Evolutionary conservation across 148 eudicot genomes (phyloP).

Genomic region (Amaranthus palmeri): DNA sequence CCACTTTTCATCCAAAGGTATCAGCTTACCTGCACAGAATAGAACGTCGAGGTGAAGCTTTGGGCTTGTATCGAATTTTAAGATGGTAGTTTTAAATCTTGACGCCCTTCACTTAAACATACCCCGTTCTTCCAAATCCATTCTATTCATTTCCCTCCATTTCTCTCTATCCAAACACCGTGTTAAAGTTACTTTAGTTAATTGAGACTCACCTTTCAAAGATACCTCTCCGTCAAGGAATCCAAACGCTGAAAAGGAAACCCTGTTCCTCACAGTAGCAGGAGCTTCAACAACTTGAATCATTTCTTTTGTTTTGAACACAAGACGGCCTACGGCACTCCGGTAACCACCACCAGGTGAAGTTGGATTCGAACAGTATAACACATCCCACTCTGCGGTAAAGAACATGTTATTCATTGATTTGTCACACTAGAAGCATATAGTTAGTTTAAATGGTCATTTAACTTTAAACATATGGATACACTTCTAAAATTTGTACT

Average conservation of each 20-base stretch:
- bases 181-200: not conserved
- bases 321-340: slow-evolving; percentile 78
- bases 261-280: slow-evolving; percentile 68
- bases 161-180: no score
- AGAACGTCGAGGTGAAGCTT: not conserved
- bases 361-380: slow-evolving; percentile 91
- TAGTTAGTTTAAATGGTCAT: not conserved
- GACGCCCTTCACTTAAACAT: not conserved
- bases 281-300: slow-evolving; percentile 89
- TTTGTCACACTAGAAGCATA: not conserved
- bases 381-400: slow-evolving; percentile 89
- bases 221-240: slow-evolving; percentile 90
- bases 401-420: not conserved
- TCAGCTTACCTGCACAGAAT: slow-evolving; percentile 61
- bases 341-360: slow-evolving; percentile 97
- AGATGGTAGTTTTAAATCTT: not conserved
- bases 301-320: slow-evolving; percentile 90
- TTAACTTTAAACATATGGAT: no score
- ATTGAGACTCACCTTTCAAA: slow-evolving; percentile 53
- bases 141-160: no score
- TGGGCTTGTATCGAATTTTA: not conserved
- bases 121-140: not conserved
- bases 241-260: slow-evolving; percentile 72
- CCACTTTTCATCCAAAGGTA: slow-evolving; percentile 79
- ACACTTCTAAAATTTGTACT: no score